These are phyloP conservation scores for Isoetes engelmannii DNA, from an alignment of 83 land plant genomes.

Conservation along the genomic window DNA sequence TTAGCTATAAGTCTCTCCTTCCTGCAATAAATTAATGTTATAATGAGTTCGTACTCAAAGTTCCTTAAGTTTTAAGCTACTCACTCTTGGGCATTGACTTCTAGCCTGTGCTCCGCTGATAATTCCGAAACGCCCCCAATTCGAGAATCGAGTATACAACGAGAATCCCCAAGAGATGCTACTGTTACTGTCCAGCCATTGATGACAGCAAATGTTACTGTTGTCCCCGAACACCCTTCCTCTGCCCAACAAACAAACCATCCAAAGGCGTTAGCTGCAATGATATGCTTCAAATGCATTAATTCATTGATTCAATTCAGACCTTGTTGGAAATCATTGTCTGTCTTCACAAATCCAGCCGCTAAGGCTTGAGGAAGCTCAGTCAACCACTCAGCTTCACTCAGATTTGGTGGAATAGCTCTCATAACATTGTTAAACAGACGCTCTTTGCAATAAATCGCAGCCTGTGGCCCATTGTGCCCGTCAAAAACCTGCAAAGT, in stretches of 20 bases:
- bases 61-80: constrained; percentile 14
- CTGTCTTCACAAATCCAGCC: constrained; percentile 59
- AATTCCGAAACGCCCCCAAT: constrained; percentile 53
- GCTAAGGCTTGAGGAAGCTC: constrained; percentile 70
- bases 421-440: constrained; percentile 47
- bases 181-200: constrained; percentile 73
- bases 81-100: constrained; percentile 71
- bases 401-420: constrained; percentile 26
- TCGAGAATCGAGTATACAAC: constrained; percentile 65
- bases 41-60: too few relatives aligned
- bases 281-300: background rate
- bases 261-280: background rate
- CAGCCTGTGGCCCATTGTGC: constrained; percentile 79
- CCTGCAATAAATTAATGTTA: too few relatives aligned
- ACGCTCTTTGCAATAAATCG: constrained; percentile 67
- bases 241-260: background rate
- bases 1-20: too few relatives aligned
- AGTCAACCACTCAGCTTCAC: constrained; percentile 70
- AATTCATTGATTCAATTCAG: constrained; percentile 16
- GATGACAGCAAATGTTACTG: constrained; percentile 64
- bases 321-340: constrained; percentile 41
- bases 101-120: constrained; percentile 76
- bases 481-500: constrained; percentile 71
- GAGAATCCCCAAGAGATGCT: constrained; percentile 83
- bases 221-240: constrained; percentile 51